Conservation (phyloP, 1,139 yeast genomes). For the Taphrina deformans region DNA sequence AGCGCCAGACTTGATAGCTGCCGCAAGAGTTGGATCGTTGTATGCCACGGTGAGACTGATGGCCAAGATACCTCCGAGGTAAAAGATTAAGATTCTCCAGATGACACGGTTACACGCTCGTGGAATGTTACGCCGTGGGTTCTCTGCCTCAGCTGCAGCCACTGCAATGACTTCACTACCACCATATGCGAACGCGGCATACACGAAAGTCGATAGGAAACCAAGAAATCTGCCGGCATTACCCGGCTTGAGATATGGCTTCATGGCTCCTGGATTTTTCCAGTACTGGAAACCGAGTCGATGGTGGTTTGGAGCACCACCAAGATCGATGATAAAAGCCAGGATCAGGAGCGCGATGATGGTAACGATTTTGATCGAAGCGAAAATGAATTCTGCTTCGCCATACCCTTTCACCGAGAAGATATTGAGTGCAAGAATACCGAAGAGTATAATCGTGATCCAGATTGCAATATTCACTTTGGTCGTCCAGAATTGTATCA, state of each 20-base stretch:
- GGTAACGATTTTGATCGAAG: slow-evolving; percentile 54
- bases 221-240: slow-evolving; percentile 67
- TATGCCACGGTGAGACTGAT: slow-evolving; percentile 81
- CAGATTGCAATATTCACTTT: slow-evolving; percentile 58
- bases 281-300: slow-evolving; percentile 52
- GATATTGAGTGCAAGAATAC: slow-evolving; percentile 48
- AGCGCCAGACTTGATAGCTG: slow-evolving; percentile 41
- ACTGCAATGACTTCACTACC: slow-evolving; percentile 81
- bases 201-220: slow-evolving; percentile 74
- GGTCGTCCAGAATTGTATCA: slow-evolving; percentile 45
- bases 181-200: slow-evolving; percentile 84
- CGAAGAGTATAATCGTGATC: slow-evolving; percentile 68
- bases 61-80: slow-evolving; percentile 56
- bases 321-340: slow-evolving; percentile 61
- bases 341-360: slow-evolving; percentile 60
- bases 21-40: slow-evolving; percentile 55
- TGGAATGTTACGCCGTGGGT: slow-evolving; percentile 70
- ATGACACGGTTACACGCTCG: slow-evolving; percentile 69
- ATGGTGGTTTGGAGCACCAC: slow-evolving; percentile 57
- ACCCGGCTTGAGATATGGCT: slow-evolving; percentile 44
- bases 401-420: slow-evolving; percentile 52
- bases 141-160: slow-evolving; percentile 79
- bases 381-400: slow-evolving; percentile 66
- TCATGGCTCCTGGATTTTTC: slow-evolving; percentile 64
- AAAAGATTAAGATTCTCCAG: slow-evolving; percentile 69